These are phyloP conservation scores for Pseudogymnoascus sp. DNA, from an alignment of 2,329 filamentous ascomycete genomes.

Conservation along the genomic window DNA sequence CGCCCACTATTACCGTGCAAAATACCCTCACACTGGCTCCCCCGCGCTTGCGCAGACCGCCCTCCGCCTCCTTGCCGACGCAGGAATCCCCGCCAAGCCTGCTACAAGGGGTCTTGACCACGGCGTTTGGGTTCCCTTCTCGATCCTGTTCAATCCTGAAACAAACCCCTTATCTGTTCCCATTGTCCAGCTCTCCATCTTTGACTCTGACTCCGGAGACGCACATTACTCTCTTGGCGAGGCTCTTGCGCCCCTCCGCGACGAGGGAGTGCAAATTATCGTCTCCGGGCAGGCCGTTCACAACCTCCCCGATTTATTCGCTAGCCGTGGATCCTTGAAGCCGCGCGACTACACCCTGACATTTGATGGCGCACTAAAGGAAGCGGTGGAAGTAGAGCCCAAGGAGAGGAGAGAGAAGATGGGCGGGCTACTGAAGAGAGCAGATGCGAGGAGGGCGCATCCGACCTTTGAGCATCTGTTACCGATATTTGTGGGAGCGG, in stretches of 20 bases:
- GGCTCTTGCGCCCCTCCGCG: slow-evolving; percentile 56
- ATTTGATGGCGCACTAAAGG: slow-evolving; percentile 51
- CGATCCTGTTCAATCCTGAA: slow-evolving; percentile 47
- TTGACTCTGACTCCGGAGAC: slow-evolving; percentile 53
- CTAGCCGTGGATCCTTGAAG: slow-evolving; percentile 34
- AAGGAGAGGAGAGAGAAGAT: slow-evolving; percentile 36
- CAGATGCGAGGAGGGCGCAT: slow-evolving; percentile 52
- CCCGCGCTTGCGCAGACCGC: slow-evolving; percentile 51
- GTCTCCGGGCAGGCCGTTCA: slow-evolving; percentile 70
- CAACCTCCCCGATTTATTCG: slow-evolving; percentile 51
- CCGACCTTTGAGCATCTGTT: slow-evolving; percentile 56
- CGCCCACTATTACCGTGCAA: slow-evolving; percentile 56
- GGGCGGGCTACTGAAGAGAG: slow-evolving; percentile 37
- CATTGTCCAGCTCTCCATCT: slow-evolving; percentile 65
- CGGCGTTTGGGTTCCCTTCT: slow-evolving; percentile 64
- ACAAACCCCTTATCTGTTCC: slow-evolving; percentile 56
- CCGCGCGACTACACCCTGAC: slow-evolving; percentile 49
- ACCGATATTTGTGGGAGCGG: slow-evolving; percentile 49
- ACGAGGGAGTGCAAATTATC: slow-evolving; percentile 60
- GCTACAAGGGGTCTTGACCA: slow-evolving; percentile 63
- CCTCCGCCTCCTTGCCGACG: slow-evolving; percentile 43
- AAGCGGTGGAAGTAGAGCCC: slow-evolving; percentile 38
- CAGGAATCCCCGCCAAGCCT: slow-evolving; percentile 51
- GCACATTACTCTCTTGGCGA: slow-evolving; percentile 60
- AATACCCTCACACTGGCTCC: slow-evolving; percentile 57